Evolutionary conservation across 257 asterid species (phyloP).

Genomic region (Jasminum sambac): DNA sequence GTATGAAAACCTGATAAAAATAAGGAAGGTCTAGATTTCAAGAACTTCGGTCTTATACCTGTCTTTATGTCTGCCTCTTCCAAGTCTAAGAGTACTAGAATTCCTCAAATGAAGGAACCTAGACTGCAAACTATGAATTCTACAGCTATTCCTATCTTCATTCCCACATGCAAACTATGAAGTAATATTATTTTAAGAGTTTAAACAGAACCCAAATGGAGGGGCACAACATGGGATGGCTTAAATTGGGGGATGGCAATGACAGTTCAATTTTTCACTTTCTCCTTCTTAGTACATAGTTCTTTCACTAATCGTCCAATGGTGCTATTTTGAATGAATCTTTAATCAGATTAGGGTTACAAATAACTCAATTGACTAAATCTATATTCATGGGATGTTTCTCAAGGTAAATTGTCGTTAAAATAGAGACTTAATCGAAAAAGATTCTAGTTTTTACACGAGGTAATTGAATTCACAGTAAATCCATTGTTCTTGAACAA

Average conservation of each 20-base stretch:
- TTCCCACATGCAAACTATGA: too few relatives aligned
- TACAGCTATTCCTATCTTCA: too few relatives aligned
- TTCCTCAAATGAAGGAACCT: too few relatives aligned
- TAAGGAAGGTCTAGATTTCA: too few relatives aligned
- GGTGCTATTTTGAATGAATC: background rate
- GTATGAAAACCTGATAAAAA: too few relatives aligned
- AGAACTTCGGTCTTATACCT: too few relatives aligned
- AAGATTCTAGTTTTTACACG: constrained; percentile 18
- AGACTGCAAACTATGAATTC: too few relatives aligned
- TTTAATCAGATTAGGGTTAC: background rate
- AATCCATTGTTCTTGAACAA: constrained; percentile 12
- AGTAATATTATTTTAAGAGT: too few relatives aligned
- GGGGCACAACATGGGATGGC: background rate
- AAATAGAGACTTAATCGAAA: constrained; percentile 7
- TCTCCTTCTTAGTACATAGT: background rate
- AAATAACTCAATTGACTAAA: background rate
- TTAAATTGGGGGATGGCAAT: too few relatives aligned
- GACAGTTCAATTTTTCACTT: background rate
- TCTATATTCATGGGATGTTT: background rate
- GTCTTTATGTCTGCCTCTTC: too few relatives aligned
- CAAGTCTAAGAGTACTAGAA: too few relatives aligned
- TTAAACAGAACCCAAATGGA: background rate
- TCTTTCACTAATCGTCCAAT: background rate
- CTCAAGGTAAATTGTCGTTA: background rate
- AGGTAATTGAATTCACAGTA: constrained; percentile 7